Evolutionary conservation across 2,329 filamentous ascomycete species (phyloP).

Genomic region (Zarea fungicola): DNA sequence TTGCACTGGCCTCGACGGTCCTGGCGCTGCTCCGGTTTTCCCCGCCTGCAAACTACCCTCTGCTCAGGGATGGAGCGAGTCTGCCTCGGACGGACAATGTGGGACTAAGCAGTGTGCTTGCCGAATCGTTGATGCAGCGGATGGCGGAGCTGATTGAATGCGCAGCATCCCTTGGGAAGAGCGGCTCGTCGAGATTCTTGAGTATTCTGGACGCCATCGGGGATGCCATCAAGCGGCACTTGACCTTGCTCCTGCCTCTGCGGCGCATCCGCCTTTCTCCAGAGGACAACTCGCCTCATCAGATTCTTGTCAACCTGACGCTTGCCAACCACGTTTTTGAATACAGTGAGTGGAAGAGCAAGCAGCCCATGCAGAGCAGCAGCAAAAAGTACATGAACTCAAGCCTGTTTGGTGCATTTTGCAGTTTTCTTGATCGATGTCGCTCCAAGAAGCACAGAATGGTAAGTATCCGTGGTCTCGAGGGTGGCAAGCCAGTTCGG

Average conservation of each 20-base stretch:
- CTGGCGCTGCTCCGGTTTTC: neutral
- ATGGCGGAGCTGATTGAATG: neutral
- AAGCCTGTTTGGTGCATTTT: neutral
- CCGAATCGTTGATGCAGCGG: neutral
- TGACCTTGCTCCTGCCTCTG: neutral
- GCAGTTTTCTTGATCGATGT: neutral
- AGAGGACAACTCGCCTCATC: neutral
- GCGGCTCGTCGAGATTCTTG: neutral
- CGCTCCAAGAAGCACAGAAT: neutral
- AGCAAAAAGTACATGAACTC: neutral
- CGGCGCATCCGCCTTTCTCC: neutral
- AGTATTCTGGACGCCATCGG: conserved; percentile 1
- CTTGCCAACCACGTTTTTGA: neutral
- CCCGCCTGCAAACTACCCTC: neutral
- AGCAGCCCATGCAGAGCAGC: neutral
- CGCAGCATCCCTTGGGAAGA: neutral
- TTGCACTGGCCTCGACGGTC: neutral
- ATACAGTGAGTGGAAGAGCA: conserved; percentile 2
- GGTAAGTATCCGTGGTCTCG: neutral
- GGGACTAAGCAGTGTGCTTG: neutral
- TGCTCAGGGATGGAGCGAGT: neutral
- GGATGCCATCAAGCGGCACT: conserved; percentile 6
- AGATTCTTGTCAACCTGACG: neutral
- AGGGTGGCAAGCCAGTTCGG: neutral
- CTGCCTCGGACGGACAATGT: neutral